These are phyloP conservation scores for Pseudogymnoascus pannorum DNA, from an alignment of 2,329 filamentous ascomycete genomes.

Conservation along the genomic window DNA sequence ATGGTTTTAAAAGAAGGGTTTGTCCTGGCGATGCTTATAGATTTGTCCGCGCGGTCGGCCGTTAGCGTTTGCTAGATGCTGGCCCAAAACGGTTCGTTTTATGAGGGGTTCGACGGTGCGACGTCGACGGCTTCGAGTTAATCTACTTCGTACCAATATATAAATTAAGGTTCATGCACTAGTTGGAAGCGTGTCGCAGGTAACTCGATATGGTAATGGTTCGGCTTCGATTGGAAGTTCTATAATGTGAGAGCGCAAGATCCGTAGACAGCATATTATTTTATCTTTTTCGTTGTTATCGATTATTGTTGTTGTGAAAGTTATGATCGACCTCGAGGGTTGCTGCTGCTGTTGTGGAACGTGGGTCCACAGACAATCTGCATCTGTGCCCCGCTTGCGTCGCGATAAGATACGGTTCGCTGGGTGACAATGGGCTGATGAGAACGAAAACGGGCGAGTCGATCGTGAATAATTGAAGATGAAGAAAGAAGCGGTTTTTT, in stretches of 20 bases:
- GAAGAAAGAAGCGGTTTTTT: background rate
- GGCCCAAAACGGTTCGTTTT: background rate
- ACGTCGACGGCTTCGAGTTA: background rate
- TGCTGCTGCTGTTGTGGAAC: background rate
- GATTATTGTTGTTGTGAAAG: background rate
- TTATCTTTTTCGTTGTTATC: background rate
- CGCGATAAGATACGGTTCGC: background rate
- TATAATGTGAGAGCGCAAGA: background rate
- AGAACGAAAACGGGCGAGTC: background rate
- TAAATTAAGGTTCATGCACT: slow-evolving; percentile 1
- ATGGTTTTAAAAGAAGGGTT: background rate
- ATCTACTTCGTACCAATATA: background rate
- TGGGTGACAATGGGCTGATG: background rate
- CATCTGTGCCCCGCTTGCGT: background rate
- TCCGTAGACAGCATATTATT: background rate
- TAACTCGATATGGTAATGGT: background rate
- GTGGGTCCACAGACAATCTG: background rate
- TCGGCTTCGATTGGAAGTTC: background rate
- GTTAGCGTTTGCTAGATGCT: background rate
- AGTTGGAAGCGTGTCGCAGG: background rate
- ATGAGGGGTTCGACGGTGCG: background rate
- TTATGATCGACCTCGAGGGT: background rate
- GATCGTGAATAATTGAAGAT: background rate
- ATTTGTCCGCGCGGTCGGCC: background rate
- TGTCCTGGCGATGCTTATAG: too few species aligned